These are phyloP conservation scores for Verbena officinalis DNA, from an alignment of 257 asterid species.

Conservation along the genomic window DNA sequence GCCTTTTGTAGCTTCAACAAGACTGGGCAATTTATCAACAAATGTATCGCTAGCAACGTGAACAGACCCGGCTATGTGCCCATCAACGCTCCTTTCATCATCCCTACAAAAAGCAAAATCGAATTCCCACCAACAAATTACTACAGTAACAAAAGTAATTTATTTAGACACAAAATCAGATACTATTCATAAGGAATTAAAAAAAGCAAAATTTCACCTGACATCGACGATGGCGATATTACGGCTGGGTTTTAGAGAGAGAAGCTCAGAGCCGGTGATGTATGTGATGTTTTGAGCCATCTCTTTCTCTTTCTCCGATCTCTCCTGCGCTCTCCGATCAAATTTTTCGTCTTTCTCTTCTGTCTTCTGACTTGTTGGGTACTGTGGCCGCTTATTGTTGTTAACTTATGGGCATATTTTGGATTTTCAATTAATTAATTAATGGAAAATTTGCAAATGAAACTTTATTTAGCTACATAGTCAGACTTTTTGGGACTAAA, in stretches of 20 bases:
- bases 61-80: slow-evolving; percentile 91
- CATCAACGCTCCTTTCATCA: slow-evolving; percentile 89
- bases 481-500: not conserved
- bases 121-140: slow-evolving; percentile 12
- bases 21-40: slow-evolving; percentile 64
- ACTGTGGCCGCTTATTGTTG: not conserved
- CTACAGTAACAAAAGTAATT: not conserved
- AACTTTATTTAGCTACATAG: too few relatives aligned
- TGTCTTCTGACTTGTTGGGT: not conserved
- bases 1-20: slow-evolving; percentile 67
- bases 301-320: slow-evolving; percentile 23
- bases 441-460: too few relatives aligned
- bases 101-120: slow-evolving; percentile 49
- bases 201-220: slow-evolving; percentile 42
- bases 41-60: slow-evolving; percentile 86
- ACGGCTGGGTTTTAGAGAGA: slow-evolving; percentile 61
- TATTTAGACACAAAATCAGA: not conserved
- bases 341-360: not conserved
- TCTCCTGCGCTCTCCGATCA: not conserved
- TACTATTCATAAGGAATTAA: not conserved
- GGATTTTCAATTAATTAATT: too few relatives aligned
- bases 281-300: slow-evolving; percentile 79
- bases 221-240: slow-evolving; percentile 83
- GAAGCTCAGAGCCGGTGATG: slow-evolving; percentile 78
- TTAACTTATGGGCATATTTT: not conserved